Base-by-base conservation (phyloP, 805 yeast genomes). In the Alloascoidea africana region DNA sequence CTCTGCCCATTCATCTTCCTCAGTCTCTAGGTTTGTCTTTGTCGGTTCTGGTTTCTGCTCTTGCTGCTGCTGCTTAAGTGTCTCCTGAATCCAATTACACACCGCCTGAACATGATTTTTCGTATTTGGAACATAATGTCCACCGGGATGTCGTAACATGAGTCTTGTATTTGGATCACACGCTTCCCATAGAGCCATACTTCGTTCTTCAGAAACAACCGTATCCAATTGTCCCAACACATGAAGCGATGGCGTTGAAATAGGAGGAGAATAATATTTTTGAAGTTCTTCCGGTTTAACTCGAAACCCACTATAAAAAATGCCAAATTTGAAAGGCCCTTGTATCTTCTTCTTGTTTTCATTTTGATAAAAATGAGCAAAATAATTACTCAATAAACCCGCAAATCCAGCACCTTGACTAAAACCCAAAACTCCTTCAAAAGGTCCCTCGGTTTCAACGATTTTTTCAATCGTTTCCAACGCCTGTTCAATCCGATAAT, bases 401-500 rank as follows among this genome's bases (percentile, higher is more conserved):
- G 84, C 77, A 27, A 89, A 59, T 1, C 91, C 94, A 4, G 96
- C 94, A 43, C 98, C 98, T 55, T 91, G 97, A 6, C 93, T 79
- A 54, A 89, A 89, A 1, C 96, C 97, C 34, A 91, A 58, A 15
- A 89, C 59, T 4, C 97, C 98, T 16, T 78, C 80, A 46, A 84
- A 82, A 1, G 96, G 96, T 1, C 84, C 85, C 34, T 82, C 72
- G 37, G 66, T 64, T 17, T 66, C 60, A 35, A 82, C 64, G 43
- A 73, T 70, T 17, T 63, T 70, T 14, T 63, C 63, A 2, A 76
- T 62, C 4, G 79, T 53, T 19, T 64, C 66, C 32, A 70, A 58
- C 17, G 76, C 70, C 32, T 63, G 47, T 14, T 55, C 61, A 4
- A 60, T 42, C n/a, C 57, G 38, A 44, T 46, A 41, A 41, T 48